phyloP scores from a whole-genome alignment of 2,329 filamentous ascomycete species.

The Fusarium metavorans region DNA sequence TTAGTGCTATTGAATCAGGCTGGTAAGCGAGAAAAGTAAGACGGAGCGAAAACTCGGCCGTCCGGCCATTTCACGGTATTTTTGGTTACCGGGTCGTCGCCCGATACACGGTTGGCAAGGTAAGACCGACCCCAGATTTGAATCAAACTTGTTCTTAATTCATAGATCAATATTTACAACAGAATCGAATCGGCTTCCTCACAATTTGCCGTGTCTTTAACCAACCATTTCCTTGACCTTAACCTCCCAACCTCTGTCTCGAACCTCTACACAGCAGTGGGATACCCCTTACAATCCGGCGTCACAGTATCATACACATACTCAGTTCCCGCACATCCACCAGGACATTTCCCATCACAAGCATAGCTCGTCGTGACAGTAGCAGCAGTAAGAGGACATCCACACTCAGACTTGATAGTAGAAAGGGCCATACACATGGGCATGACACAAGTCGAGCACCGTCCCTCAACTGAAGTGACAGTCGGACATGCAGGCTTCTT shows the following conservation, averaged over 20 bases:
- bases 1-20: background rate
- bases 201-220: background rate
- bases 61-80: background rate
- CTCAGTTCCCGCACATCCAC: slow-evolving; percentile 46
- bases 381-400: slow-evolving; percentile 47
- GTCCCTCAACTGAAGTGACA: slow-evolving; percentile 45
- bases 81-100: background rate
- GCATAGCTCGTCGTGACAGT: slow-evolving; percentile 46
- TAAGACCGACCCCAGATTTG: background rate
- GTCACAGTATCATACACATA: slow-evolving; percentile 43
- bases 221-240: background rate
- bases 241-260: background rate
- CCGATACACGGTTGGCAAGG: background rate
- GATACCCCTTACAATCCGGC: slow-evolving; percentile 28
- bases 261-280: background rate
- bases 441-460: slow-evolving; percentile 51
- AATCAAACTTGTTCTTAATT: background rate
- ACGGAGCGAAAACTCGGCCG: background rate
- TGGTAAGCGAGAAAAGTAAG: background rate
- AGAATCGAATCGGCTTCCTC: background rate
- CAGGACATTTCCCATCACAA: slow-evolving; percentile 41
- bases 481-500: slow-evolving; percentile 47
- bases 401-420: slow-evolving; percentile 49
- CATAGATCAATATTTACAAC: background rate
- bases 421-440: slow-evolving; percentile 46